Percentiles rank a stretch among this genome's conserved stretches.
Evolutionary conservation across 2,329 filamentous ascomycete species (phyloP).

Genomic region (Diplodia scrobiculata): DNA sequence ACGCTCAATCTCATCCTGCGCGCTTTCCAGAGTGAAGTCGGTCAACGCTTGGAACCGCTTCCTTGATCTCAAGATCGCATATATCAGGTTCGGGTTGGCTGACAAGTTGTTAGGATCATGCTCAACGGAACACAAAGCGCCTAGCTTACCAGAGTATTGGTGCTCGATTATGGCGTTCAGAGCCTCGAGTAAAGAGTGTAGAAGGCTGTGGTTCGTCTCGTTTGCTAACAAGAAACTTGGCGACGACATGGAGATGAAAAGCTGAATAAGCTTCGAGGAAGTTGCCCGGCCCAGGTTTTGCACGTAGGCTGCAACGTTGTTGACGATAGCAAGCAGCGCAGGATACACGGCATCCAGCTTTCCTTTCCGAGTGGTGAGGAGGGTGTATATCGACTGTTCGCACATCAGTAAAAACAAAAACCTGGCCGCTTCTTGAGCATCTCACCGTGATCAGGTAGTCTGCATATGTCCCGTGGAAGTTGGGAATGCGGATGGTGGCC

Average conservation of each 20-base stretch:
- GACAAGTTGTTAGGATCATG: conserved; percentile 20
- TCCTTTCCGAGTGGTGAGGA: conserved; percentile 89
- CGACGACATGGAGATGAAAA: conserved; percentile 90
- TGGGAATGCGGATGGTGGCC: conserved; percentile 73
- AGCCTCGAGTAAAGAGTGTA: conserved; percentile 81
- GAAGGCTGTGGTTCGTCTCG: conserved; percentile 80
- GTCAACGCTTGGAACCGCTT: conserved; percentile 83
- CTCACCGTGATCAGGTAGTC: conserved; percentile 89
- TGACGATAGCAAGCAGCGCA: conserved; percentile 85
- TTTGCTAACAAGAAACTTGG: conserved; percentile 91
- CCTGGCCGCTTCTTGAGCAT: conserved; percentile 18
- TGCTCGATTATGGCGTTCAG: conserved; percentile 90
- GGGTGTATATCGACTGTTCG: conserved; percentile 76
- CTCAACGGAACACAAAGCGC: too few species aligned
- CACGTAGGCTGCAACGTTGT: conserved; percentile 85
- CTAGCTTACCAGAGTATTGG: conserved; percentile 69
- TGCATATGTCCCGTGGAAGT: conserved; percentile 86
- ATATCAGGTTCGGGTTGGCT: conserved; percentile 82
- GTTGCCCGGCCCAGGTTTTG: conserved; percentile 73
- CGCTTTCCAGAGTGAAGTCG: conserved; percentile 87
- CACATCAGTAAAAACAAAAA: conserved; percentile 35
- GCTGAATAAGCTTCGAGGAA: conserved; percentile 79
- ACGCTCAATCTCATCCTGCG: conserved; percentile 85
- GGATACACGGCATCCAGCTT: conserved; percentile 90
- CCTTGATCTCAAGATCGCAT: conserved; percentile 74